Evolutionary conservation across 495 filamentous ascomycete genomes (phyloP).

Genomic region (Lasiosphaeriaceae sp.): DNA sequence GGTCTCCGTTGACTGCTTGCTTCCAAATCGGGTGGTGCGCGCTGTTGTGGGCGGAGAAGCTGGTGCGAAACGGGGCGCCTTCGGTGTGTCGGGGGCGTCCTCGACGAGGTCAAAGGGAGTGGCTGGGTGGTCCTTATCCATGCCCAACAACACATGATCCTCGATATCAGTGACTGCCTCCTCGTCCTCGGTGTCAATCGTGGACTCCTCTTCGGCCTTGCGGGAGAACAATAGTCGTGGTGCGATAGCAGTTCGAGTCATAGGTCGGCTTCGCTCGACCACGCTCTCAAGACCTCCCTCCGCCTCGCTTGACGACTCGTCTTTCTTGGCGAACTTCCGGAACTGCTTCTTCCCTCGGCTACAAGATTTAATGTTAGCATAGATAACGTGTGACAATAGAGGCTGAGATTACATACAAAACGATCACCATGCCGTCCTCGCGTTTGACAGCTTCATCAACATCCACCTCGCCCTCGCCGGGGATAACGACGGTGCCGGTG

Average conservation of each 20-base stretch:
- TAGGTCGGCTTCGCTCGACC: conserved; percentile 46
- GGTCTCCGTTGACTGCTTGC: conserved; percentile 22
- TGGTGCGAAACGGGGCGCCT: conserved; percentile 48
- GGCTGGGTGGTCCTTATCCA: conserved; percentile 47
- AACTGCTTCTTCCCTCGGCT: conserved; percentile 92
- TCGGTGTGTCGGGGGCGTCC: conserved; percentile 42
- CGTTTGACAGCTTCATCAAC: conserved; percentile 61
- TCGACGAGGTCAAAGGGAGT: conserved; percentile 33
- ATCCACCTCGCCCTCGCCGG: conserved; percentile 52
- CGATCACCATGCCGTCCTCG: conserved; percentile 75
- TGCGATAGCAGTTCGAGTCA: conserved; percentile 72
- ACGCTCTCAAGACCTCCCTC: conserved; percentile 41
- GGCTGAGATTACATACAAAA: conserved; percentile 65
- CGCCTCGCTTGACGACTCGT: conserved; percentile 39
- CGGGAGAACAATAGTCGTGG: conserved; percentile 80
- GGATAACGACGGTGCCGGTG: conserved; percentile 32
- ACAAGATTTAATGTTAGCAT: conserved; percentile 21
- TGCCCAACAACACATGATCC: conserved; percentile 48
- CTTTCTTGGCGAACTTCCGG: conserved; percentile 53
- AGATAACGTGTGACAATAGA: neutral
- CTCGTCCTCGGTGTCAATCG: conserved; percentile 55
- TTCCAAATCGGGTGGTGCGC: conserved; percentile 46
- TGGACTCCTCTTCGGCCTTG: conserved; percentile 43
- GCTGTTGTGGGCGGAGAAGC: conserved; percentile 54
- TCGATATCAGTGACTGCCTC: conserved; percentile 45